Base-by-base conservation (phyloP, 2,329 filamentous ascomycete species). In the Xylaria digitata region DNA sequence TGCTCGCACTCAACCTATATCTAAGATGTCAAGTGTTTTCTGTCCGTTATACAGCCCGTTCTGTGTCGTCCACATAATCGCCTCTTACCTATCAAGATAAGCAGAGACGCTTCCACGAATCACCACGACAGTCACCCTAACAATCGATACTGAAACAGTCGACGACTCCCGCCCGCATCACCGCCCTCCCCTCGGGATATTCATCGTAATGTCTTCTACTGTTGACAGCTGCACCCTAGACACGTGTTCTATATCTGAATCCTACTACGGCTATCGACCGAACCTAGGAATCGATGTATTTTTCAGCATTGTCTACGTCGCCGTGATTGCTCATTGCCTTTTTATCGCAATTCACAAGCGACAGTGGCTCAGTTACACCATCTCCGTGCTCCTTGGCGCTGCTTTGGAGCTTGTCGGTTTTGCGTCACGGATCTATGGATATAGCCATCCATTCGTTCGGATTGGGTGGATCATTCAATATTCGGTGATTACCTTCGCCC, bases 271-370 rank as follows among this genome's bases (percentile, higher is more conserved):
- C 46, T 70, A 70, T 32, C 55, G 66, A 37, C 68, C 68, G n/a
- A 68, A 70, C 49, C 34, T 70, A 9, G 68, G 68, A 23, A 64
- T 70, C 43, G 63, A 68, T 34, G 40, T 70, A 15, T 70, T 70
- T 46, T 66, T 70, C 32, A 42, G 26, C 56, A 59, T 68, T 30
- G 60, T 70, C 48, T 70, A 70, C 34, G 17, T 42, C 13, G 53
- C 19, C 42, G 17, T 66, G 9, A 21, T 66, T 7, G 26, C 17
- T 21, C 42, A 63, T 9, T 65, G 66, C 43, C 45, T 64, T 3
- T 67, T 54, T n/a, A 17, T 69, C 30, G 19, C 21, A 2, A 58
- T 61, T 1, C 5, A 6, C 8, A 68, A 64, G 11, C 50, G 63
- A 11, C 23, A 48, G 15, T 69, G 60, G 63, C 56, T 68, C 19